Evolutionary conservation across 1,284 basidiomycete genomes (phyloP), one percentile per base, ranked within the genome.

Genomic region (Marasmius tenuissimus): DNA sequence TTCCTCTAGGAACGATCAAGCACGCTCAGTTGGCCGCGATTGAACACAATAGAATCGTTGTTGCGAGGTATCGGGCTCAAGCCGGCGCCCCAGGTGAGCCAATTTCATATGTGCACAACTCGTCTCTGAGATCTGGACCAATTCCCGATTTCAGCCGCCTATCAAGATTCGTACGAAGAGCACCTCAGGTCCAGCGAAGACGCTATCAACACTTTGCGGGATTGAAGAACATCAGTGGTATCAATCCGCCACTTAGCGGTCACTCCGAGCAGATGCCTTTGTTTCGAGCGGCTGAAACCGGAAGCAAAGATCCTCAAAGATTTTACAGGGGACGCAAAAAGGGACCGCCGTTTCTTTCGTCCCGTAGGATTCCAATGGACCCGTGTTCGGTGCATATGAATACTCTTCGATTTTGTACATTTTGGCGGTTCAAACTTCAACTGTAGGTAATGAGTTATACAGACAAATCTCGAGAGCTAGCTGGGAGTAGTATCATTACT

Each of bases 21-120:
- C 90, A 93, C 54, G 85, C 84, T 0, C 92, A 93, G 66, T 72
- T 90, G 0, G 87, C 88, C 11, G 89, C 91, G 0, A 88, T 92
- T 48, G 74, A 80, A 47, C 86, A 93, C 66, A 91, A 92, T 67
- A 77, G 88, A 47, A 81, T 84, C 57, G 78, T 90, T 4, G 78
- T 92, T 45, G 91, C 89, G 6, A 78, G 85, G 18, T 85, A 85
- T 70, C 74, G 87, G 42, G 83, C 84, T 5, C 72, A 75, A 10
- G 78, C 84, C 0, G 81, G 85, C 55, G 81, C 75, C 2, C 77
- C 85, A 63, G 78, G 87, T 87, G 51, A 62, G 78, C 65, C 49
- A 20, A n/a, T 22, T 40, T 47, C 40, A 48, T 53, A 37, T 40
- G 35, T 48, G 51, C 14, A 38, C n/a, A 9, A 18, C 50, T 10